Evolutionary conservation across 768 basidiomycete species (phyloP).

Genomic region (Neoboletus magnificus): DNA sequence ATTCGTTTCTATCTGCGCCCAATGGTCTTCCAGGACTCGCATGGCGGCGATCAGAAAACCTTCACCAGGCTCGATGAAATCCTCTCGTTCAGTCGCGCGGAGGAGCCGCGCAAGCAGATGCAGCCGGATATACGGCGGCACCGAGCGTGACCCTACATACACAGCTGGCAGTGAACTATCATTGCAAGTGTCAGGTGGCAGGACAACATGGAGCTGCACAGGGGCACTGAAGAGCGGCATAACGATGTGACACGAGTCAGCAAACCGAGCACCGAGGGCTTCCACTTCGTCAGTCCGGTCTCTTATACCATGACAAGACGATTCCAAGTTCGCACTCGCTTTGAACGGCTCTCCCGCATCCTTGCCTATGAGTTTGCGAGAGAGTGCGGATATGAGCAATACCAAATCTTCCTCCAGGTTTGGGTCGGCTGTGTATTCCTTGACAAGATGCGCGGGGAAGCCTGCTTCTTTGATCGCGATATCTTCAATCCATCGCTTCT

Average conservation of each 20-base stretch:
- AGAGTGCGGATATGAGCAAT: conserved; percentile 52
- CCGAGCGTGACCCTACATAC: conserved; percentile 65
- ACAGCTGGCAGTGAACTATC: conserved; percentile 58
- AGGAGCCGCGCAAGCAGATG: conserved; percentile 72
- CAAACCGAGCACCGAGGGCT: conserved; percentile 54
- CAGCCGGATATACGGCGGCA: conserved; percentile 79
- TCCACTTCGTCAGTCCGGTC: conserved; percentile 41
- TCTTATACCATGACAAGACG: conserved; percentile 12
- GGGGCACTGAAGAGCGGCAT: conserved; percentile 65
- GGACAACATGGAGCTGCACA: conserved; percentile 63
- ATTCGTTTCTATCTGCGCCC: conserved; percentile 60
- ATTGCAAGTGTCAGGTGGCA: conserved; percentile 39
- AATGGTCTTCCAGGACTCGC: conserved; percentile 66
- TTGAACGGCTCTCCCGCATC: conserved; percentile 30
- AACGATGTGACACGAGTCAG: conserved; percentile 45
- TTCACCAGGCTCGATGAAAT: conserved; percentile 62
- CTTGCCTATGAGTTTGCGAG: conserved; percentile 52
- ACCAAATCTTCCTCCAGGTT: conserved; percentile 48
- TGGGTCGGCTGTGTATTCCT: conserved; percentile 43
- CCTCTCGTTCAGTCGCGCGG: conserved; percentile 46
- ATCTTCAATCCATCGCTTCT: conserved; percentile 76
- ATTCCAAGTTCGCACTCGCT: conserved; percentile 28
- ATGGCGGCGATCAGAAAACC: conserved; percentile 71
- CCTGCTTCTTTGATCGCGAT: conserved; percentile 81
- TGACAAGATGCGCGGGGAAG: conserved; percentile 71